Evolutionary conservation across 1,284 basidiomycete genomes (phyloP).

Genomic region (Sporisorium graminicola): DNA sequence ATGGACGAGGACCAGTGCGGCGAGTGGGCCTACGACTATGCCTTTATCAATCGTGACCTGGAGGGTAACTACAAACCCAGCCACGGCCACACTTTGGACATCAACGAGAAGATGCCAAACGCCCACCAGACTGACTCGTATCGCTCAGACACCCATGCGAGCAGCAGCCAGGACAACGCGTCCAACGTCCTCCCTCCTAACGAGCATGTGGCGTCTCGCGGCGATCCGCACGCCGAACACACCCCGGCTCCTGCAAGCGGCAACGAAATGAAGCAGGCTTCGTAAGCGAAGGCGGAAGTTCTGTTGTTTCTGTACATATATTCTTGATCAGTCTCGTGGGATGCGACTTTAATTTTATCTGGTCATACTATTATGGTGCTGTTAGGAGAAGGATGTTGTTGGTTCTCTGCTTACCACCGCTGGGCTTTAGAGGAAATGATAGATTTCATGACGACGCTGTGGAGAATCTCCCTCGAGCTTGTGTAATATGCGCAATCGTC

Average conservation of each 20-base stretch:
- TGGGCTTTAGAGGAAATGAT: too few relatives aligned
- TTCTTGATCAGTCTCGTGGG: background rate
- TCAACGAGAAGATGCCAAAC: constrained; percentile 51
- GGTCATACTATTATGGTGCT: too few relatives aligned
- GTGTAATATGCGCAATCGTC: too few relatives aligned
- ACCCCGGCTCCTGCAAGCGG: background rate
- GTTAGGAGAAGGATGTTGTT: too few relatives aligned
- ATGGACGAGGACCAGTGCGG: constrained; percentile 80
- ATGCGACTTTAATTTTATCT: background rate
- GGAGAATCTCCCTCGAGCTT: too few relatives aligned
- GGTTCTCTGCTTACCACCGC: too few relatives aligned
- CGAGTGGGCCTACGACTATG: constrained; percentile 72
- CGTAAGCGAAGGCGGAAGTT: background rate
- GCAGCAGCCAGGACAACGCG: constrained; percentile 17
- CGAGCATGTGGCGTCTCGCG: too few relatives aligned
- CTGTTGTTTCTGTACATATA: background rate
- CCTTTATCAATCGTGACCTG: constrained; percentile 61
- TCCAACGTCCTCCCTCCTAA: constrained; percentile 4
- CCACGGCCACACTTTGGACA: constrained; percentile 52
- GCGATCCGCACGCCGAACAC: background rate
- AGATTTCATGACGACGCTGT: too few relatives aligned
- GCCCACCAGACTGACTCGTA: constrained; percentile 28
- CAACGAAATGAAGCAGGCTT: constrained; percentile 2
- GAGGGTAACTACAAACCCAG: constrained; percentile 61
- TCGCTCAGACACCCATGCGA: constrained; percentile 8